Base-by-base conservation (phyloP, 768 basidiomycete species). In the Termitomyces sp. region DNA sequence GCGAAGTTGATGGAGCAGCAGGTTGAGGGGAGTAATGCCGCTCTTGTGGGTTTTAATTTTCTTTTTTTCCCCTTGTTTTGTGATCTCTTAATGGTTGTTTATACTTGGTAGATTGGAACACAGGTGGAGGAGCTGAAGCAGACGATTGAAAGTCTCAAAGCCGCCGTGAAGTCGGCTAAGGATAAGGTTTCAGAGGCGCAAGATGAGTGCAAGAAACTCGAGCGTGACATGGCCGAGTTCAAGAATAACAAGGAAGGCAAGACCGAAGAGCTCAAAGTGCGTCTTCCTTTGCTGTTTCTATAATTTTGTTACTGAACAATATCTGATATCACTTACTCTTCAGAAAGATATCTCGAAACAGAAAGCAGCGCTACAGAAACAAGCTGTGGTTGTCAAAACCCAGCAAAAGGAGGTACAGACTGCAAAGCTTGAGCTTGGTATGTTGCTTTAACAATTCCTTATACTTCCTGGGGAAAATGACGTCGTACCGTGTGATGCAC, bases 161-260 rank as follows among this genome's bases (percentile, higher is more conserved):
- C 70, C 20, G 82, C 85, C 1, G 74, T 91, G n/a, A 72, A 85
- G 61, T 74, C 75, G 0, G 86, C 93, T 5, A 84, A 87, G 69
- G 79, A 86, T 56, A 92, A 92, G 68, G 91, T 96, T 70, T 83
- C 82, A 67, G 79, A 74, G 7, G 92, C 93, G 0, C 77, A 87
- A 51, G 85, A 79, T 0, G 95, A 98, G 60, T 83, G 85, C 70
- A 87, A 86, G 75, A 91, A 88, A 67, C 85, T 98, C 26, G 93
- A 98, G 74, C 88, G 88, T 66, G 97, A 99, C 70, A 98, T 99
- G 94, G 85, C 84, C 56, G 97, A 98, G 76, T 98, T 99, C 79
- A 95, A 97, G 78, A 89, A 95, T 74, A 95, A 99, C 77, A 97
- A 97, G 71, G 97, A 98, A 53, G 93, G 94, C 50, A 98, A 98